Evolutionary conservation across 306 rosid genomes (phyloP).

Genomic region (Urtica urens): DNA sequence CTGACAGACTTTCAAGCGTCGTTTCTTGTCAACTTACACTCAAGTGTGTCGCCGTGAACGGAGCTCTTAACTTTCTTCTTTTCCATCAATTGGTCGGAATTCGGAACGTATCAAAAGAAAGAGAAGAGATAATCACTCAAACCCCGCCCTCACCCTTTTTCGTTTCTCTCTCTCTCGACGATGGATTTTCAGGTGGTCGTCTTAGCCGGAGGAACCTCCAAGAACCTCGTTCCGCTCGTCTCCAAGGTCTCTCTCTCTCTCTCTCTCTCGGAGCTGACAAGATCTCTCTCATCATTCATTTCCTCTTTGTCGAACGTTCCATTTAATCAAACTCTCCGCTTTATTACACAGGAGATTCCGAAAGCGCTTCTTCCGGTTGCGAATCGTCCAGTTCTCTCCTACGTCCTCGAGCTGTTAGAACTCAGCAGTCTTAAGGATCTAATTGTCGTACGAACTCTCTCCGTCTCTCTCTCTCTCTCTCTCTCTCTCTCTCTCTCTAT

Average conservation of each 20-base stretch:
- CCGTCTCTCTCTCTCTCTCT: not conserved
- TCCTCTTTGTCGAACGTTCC: not conserved
- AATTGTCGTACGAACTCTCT: slow-evolving; percentile 53
- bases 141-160: slow-evolving; percentile 3
- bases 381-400: slow-evolving; percentile 77
- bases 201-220: slow-evolving; percentile 81
- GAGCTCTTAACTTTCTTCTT: not conserved
- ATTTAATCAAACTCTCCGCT: not conserved
- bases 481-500: not conserved
- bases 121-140: slow-evolving; percentile 6
- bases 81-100: not conserved
- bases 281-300: not conserved
- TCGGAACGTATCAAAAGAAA: not conserved
- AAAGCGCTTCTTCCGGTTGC: slow-evolving; percentile 91
- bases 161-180: not conserved
- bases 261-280: not conserved
- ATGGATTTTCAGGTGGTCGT: slow-evolving; percentile 98
- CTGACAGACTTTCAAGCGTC: no score
- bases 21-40: not conserved
- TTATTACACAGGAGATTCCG: slow-evolving; percentile 61
- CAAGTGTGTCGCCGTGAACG: not conserved
- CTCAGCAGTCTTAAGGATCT: slow-evolving; percentile 80
- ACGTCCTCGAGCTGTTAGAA: slow-evolving; percentile 73
- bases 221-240: slow-evolving; percentile 74
- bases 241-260: slow-evolving; percentile 44